Conservation (phyloP, 1,139 yeast genomes). For the Diutina scorzettiae region DNA sequence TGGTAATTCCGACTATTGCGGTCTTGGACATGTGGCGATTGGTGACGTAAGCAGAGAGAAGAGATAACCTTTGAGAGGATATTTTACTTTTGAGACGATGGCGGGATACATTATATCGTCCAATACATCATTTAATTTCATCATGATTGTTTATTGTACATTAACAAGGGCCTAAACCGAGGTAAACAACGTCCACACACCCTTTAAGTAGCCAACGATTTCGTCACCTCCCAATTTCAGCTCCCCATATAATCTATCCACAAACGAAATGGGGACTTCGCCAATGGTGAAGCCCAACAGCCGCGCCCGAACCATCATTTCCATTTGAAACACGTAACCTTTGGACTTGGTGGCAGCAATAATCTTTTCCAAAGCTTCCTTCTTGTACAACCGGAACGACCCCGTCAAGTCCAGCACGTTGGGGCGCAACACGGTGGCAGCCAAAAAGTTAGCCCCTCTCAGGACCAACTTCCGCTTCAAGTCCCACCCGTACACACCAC, state of each 20-base stretch:
- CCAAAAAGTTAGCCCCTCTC: conserved; percentile 73
- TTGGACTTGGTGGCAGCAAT: conserved; percentile 62
- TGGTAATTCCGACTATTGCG: background rate
- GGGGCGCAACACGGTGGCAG: conserved; percentile 63
- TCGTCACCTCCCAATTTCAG: conserved; percentile 76
- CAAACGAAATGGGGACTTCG: conserved; percentile 72
- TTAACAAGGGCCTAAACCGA: conserved; percentile 40
- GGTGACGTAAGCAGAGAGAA: background rate
- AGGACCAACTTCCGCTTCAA: conserved; percentile 69
- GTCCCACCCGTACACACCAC: conserved; percentile 84
- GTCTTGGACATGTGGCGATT: background rate
- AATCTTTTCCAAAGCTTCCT: conserved; percentile 53
- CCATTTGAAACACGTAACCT: conserved; percentile 86
- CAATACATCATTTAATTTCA: no score
- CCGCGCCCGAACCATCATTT: conserved; percentile 79
- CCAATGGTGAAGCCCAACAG: conserved; percentile 60
- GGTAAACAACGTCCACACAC: conserved; percentile 61
- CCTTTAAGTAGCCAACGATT: conserved; percentile 66
- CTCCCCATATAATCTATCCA: conserved; percentile 73
- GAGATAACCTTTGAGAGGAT: no score
- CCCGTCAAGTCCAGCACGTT: conserved; percentile 70
- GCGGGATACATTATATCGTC: no score
- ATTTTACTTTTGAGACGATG: no score
- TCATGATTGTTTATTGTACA: no score
- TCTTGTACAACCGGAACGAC: conserved; percentile 66